These are phyloP conservation scores for Saccharomycopsis olivae DNA, from an alignment of 805 yeast species.

Conservation along the genomic window DNA sequence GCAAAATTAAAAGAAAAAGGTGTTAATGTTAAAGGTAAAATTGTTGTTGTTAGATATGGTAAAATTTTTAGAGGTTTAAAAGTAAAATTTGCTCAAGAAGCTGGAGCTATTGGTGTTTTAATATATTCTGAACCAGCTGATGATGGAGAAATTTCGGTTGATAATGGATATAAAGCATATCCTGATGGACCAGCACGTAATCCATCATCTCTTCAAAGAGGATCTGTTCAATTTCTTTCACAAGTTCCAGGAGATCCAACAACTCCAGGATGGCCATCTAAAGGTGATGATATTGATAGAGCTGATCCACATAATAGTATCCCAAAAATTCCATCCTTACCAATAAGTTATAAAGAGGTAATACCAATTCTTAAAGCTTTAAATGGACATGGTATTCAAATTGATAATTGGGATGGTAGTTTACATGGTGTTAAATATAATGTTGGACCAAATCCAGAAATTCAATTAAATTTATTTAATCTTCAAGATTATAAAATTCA, in stretches of 20 bases:
- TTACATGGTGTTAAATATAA: constrained; percentile 32
- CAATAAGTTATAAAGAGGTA: constrained; percentile 35
- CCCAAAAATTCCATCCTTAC: constrained; percentile 45
- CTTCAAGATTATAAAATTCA: constrained; percentile 31
- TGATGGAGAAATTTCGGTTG: constrained; percentile 44
- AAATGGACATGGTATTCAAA: constrained; percentile 28
- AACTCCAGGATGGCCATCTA: constrained; percentile 60
- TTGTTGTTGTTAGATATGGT: constrained; percentile 43
- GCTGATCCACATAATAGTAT: constrained; percentile 31
- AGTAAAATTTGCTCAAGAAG: constrained; percentile 47
- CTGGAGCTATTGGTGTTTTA: constrained; percentile 55
- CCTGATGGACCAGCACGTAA: constrained; percentile 63
- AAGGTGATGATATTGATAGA: constrained; percentile 27
- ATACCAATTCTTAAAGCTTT: constrained; percentile 30
- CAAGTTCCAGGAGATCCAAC: constrained; percentile 71
- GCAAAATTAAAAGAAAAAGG: constrained; percentile 24
- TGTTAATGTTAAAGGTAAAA: constrained; percentile 40
- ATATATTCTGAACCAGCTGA: constrained; percentile 49
- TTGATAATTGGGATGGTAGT: constrained; percentile 30
- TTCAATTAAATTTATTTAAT: constrained; percentile 30
- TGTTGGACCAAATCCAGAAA: constrained; percentile 31
- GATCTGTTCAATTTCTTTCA: constrained; percentile 46
- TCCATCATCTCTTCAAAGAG: constrained; percentile 49
- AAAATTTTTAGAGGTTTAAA: constrained; percentile 42
- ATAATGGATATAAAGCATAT: constrained; percentile 44